These are phyloP conservation scores for Wickerhamiella domercqiae DNA, from an alignment of 805 yeast species.

Conservation along the genomic window DNA sequence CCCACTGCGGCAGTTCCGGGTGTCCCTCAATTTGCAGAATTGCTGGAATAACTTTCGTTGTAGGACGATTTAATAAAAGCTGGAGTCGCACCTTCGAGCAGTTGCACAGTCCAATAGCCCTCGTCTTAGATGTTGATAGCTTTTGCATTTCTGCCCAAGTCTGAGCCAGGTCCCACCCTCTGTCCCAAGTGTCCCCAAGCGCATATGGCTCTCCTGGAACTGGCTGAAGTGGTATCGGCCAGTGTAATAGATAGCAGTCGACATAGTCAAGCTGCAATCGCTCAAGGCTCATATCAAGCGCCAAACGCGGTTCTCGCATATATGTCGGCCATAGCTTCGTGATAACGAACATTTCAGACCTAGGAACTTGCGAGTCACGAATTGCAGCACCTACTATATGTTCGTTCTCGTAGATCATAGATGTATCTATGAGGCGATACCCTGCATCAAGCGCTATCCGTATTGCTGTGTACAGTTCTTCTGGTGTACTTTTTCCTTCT, in stretches of 20 bases:
- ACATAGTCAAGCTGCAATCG: slow-evolving; percentile 60
- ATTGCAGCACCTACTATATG: slow-evolving; percentile 36
- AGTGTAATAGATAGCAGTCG: slow-evolving; percentile 65
- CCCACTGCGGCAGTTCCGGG: slow-evolving; percentile 54
- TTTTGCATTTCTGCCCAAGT: slow-evolving; percentile 55
- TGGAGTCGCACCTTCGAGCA: slow-evolving; percentile 38
- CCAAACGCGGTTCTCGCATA: slow-evolving; percentile 30
- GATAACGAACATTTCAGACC: slow-evolving; percentile 53
- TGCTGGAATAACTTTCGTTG: slow-evolving; percentile 43
- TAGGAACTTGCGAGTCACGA: slow-evolving; percentile 30
- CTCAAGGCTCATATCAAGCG: slow-evolving; percentile 42
- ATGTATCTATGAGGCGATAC: slow-evolving; percentile 38
- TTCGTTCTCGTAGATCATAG: slow-evolving; percentile 26
- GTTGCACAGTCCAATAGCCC: slow-evolving; percentile 63
- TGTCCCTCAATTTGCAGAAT: slow-evolving; percentile 63
- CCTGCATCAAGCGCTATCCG: slow-evolving; percentile 44
- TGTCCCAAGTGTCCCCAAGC: slow-evolving; percentile 14
- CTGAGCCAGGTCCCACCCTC: slow-evolving; percentile 28
- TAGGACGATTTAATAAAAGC: slow-evolving; percentile 27
- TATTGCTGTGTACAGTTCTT: slow-evolving; percentile 36
- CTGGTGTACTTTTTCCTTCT: slow-evolving; percentile 12
- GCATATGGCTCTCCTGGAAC: slow-evolving; percentile 16
- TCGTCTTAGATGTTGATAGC: slow-evolving; percentile 35
- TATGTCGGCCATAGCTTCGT: slow-evolving; percentile 40
- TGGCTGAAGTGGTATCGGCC: slow-evolving; percentile 40